Base-by-base conservation (phyloP, 2,329 filamentous ascomycete genomes). In the Penicillium sclerotiorum region DNA sequence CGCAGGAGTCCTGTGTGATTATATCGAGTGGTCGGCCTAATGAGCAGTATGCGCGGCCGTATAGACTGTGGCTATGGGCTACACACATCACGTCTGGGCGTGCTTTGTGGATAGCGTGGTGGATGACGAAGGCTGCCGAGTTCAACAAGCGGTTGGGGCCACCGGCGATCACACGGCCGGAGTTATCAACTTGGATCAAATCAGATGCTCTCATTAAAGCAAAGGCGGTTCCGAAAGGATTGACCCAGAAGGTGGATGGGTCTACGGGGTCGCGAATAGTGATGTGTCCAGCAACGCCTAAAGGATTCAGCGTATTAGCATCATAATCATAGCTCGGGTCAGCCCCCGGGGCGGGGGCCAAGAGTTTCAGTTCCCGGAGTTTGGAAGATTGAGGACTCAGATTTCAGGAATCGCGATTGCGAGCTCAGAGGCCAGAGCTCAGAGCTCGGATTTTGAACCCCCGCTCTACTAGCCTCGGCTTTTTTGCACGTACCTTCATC, bases 211-310 rank as follows among this genome's bases (percentile, higher is more conserved):
- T 85, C 36, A 88, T 80, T 46, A 83, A 71, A 5, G 79, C 80
- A 69, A 86, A 87, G 2, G 81, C 77, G 1, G 82, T 76, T 9
- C 83, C 83, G 48, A 87, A 84, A 0, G 84, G 85, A 57, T 87
- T 87, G 4, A 88, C 82, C 84, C 83, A 86, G 70, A 86, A 86
- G 0, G 77, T 81, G 5, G 73, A 67, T 0, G 80, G 79, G 32
- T 84, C 77, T 6, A 86, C 77, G 0, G 84, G 84, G 53, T 86
- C 80, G 21, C 82, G 75, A 21, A 85, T 61, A 1, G 82, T 85
- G 56, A 86, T 85, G 60, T 86, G 83, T 1, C 84, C 83, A 8
- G 83, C 83, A 25, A 86, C 80, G 13, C 82, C 82, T 66, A 45
- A 7, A 35, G 2, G n/a, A 22, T n/a, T n/a, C n/a, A n/a, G n/a